Evolutionary conservation across 1,284 basidiomycete species (phyloP).

Genomic region (Heterobasidion occidentale): DNA sequence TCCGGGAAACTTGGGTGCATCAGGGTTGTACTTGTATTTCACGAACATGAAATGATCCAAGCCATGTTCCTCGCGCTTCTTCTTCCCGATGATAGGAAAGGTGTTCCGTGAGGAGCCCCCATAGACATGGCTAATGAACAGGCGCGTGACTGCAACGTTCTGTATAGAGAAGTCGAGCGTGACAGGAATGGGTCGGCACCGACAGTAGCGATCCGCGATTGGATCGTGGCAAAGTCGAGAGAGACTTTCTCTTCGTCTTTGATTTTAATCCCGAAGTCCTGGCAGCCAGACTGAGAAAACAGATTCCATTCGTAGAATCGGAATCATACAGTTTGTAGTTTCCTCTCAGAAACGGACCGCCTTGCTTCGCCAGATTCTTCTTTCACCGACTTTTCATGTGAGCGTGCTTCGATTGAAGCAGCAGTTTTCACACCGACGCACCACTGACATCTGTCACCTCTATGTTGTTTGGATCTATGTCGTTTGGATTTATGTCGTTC

Average conservation of each 20-base stretch:
- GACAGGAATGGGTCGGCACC: constrained; percentile 9
- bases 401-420: too few species aligned
- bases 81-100: constrained; percentile 18
- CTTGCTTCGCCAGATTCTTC: too few species aligned
- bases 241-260: constrained; percentile 6
- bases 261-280: neutral
- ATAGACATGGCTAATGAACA: constrained; percentile 23
- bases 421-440: too few species aligned
- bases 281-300: too few species aligned
- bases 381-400: too few species aligned
- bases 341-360: too few species aligned
- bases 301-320: too few species aligned
- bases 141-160: constrained; percentile 15
- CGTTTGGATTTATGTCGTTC: too few species aligned
- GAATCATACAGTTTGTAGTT: too few species aligned
- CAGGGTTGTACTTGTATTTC: constrained; percentile 25
- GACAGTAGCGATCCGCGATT: constrained; percentile 3
- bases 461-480: too few species aligned
- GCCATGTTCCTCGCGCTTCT: constrained; percentile 19
- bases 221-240: constrained; percentile 10
- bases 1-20: constrained; percentile 28
- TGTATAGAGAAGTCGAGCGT: constrained; percentile 3
- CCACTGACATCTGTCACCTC: too few species aligned
- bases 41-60: constrained; percentile 26
- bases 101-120: constrained; percentile 26